These are phyloP conservation scores for Eragrostis curvula DNA, from an alignment of 176 grass and related monocot genomes.

Conservation along the genomic window DNA sequence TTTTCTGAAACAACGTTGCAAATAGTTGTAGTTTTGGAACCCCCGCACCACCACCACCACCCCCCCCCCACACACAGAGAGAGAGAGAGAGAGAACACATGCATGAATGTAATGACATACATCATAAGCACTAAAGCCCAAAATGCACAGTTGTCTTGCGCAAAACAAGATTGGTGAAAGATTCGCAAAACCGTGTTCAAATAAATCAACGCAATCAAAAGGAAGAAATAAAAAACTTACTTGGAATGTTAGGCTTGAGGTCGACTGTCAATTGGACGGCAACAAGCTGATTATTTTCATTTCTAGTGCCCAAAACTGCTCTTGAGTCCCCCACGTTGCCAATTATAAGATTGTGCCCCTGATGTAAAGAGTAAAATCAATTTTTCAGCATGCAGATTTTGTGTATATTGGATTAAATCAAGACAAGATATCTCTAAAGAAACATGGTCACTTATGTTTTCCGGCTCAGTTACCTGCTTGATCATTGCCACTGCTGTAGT, in stretches of 20 bases:
- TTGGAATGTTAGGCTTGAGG: slow-evolving; percentile 90
- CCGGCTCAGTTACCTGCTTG: slow-evolving; percentile 67
- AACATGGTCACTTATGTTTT: neutral
- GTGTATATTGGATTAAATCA: neutral
- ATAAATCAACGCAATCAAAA: neutral
- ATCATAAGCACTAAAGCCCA: neutral
- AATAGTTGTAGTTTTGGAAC: no score
- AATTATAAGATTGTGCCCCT: slow-evolving; percentile 71
- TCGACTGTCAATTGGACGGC: slow-evolving; percentile 85
- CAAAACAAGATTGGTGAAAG: neutral
- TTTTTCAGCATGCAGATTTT: slow-evolving; percentile 26
- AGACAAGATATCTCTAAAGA: slow-evolving; percentile 25
- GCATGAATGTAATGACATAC: neutral
- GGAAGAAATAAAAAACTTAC: slow-evolving; percentile 48
- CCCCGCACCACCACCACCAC: no score
- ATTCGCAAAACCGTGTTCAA: neutral
- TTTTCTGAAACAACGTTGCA: no score
- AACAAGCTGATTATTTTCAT: slow-evolving; percentile 66
- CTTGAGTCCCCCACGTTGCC: slow-evolving; percentile 83
- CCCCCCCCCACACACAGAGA: no score
- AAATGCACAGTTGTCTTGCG: slow-evolving; percentile 2
- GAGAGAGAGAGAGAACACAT: no score
- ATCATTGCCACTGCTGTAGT: slow-evolving; percentile 85
- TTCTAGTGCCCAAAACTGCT: slow-evolving; percentile 76
- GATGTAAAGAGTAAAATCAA: slow-evolving; percentile 5